Base-by-base conservation (phyloP, 2,329 filamentous ascomycete species). In the Fusarium chaquense region DNA sequence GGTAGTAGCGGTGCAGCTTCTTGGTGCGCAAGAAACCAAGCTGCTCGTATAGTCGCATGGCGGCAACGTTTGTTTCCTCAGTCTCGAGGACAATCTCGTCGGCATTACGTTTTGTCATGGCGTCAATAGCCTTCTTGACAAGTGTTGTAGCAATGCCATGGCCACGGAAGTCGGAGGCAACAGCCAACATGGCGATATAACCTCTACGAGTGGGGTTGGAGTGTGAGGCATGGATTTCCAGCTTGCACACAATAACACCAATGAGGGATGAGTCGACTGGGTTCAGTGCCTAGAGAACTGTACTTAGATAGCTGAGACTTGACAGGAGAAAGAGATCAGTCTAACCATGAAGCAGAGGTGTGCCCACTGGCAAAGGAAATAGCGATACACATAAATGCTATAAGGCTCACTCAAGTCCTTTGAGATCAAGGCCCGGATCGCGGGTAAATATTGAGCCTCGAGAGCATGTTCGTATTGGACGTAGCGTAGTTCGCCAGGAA, bases 131-230 rank as follows among this genome's bases (percentile, higher is more conserved):
- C 84, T 89, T 90, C 68, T 91, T 89, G n/a, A 99, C 96, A 12
- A 99, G 85, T 41, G 90, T 90, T 0, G 94, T 97, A 2, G 92
- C 96, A 62, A 99, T 94, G 2, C 96, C 95, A 69, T 90, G 88
- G 8, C 94, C 94, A 24, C 96, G 90, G 75, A 93, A 91, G 28
- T 89, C 83, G 40, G 93, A 89, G 44, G 90, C 89, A 7, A 97
- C 94, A n/a, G 96, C 96, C 43, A 99, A 86, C 96, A 99, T 99
- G 76, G 96, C 96, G 73, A 99, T 98, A 81, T 99, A 99, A 60
- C 96, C 96, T 67, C 96, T 89, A 69, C 94, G 85, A 0, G 89
- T 90, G 3, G 87, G 82, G 1, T 87, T 83, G 3, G 94, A 94
- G 69, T 95, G 94, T 8, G 91, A 92, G 24, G 93, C 88, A 81